phyloP scores from a whole-genome alignment of 352 stramenopile genomes.

The Blastocystis hominis region DNA sequence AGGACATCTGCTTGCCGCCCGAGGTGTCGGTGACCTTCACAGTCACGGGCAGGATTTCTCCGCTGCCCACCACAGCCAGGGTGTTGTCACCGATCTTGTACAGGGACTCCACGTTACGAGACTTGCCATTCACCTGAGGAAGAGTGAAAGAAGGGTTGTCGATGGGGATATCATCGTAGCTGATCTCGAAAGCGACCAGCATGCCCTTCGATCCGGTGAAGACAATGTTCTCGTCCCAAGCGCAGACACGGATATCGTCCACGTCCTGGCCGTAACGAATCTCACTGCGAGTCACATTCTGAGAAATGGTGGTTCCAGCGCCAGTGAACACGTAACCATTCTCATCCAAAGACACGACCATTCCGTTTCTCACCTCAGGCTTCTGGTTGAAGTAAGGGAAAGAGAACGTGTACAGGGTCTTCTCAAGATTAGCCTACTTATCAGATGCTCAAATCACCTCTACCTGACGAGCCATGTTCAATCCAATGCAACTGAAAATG shows the following conservation, averaged over 20 bases:
- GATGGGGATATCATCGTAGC: conserved; percentile 32
- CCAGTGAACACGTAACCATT: conserved; percentile 30
- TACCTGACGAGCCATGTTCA: conserved; percentile 18
- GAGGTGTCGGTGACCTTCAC: not conserved
- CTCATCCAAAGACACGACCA: not conserved
- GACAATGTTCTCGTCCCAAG: not conserved
- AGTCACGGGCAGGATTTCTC: not conserved
- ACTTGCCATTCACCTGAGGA: not conserved
- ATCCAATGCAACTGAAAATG: not conserved
- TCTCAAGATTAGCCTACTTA: not conserved
- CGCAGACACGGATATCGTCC: conserved; percentile 16
- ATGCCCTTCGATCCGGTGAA: not conserved
- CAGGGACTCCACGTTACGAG: not conserved
- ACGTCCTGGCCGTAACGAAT: not conserved
- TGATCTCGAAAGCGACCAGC: not conserved
- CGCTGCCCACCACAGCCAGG: not conserved
- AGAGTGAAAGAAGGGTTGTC: not conserved
- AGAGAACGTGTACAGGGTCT: conserved; percentile 32
- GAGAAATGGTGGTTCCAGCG: conserved; percentile 9
- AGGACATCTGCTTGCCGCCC: not conserved
- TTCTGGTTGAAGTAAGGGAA: conserved; percentile 30
- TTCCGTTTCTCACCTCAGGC: not conserved
- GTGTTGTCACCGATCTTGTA: not conserved
- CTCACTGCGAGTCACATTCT: not conserved
- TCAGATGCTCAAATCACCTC: too few relatives aligned